Base-by-base conservation (phyloP, 495 filamentous ascomycete species). In the Patellaria atrata region DNA sequence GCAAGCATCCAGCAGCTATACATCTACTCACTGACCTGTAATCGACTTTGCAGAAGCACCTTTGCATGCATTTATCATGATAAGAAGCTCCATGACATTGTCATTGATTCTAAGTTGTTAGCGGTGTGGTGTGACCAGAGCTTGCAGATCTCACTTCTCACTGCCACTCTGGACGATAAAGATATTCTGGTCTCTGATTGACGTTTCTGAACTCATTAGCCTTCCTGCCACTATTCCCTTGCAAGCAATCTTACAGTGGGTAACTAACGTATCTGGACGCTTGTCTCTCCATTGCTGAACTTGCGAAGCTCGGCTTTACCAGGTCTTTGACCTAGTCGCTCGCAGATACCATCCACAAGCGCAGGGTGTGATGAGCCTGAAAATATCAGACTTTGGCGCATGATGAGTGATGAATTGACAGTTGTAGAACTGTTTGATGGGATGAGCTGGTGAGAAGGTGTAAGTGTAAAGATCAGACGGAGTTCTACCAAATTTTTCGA, bases 141-240 rank as follows among this genome's bases (percentile, higher is more conserved):
- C 29, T 38, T 27, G 30, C 13, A 35, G 19, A 7, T 11, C 40
- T 23, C 47, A 63, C 70, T 81, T 86, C 49, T 71, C 66, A 58
- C 91, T 94, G 35, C 89, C 89, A 45, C 87, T 94, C 68, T 97
- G 89, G 12, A 97, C 79, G 52, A 97, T 85, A 60, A 96, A 97
- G 38, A 97, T 85, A 71, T 97, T 86, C 55, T 97, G 89, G 51
- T 97, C 87, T 35, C 89, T 79, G 32, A 97, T 82, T 33, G 87
- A 94, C 26, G 79, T 82, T 24, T 54, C 59, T 62, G 37, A 3
- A 37, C 18, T 34, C 19, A 38, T 8, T 15, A 31, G 10, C 10
- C 9, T 31, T 22, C 12, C 1, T 22, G 25, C 37, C 24, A 36
- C 30, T 25, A 31, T 17, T 13, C 20, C 9, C 22, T 4, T 21